Evolutionary conservation across 2,329 filamentous ascomycete genomes (phyloP).

Genomic region (Aspergillus niger): DNA sequence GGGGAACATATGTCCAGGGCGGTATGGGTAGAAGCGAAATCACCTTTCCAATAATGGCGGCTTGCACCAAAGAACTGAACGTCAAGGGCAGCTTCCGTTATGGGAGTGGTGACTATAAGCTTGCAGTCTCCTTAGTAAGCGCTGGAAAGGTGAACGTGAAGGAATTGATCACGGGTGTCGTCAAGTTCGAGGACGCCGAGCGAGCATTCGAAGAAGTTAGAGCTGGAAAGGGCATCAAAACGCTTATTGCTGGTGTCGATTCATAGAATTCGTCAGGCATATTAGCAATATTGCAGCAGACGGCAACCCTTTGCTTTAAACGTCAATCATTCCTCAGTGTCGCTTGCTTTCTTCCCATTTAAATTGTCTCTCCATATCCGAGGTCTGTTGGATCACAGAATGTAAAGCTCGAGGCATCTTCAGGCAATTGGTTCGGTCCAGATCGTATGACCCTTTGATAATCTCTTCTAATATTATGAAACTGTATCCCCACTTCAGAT

Average conservation of each 20-base stretch:
- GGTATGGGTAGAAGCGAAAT: conserved; percentile 91
- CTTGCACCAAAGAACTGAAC: conserved; percentile 87
- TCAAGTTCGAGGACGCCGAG: conserved; percentile 80
- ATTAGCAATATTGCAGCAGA: not conserved
- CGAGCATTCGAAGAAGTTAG: conserved; percentile 85
- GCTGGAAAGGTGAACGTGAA: conserved; percentile 72
- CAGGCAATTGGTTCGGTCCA: not conserved
- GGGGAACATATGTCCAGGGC: conserved; percentile 79
- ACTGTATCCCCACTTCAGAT: too few species aligned
- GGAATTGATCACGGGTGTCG: conserved; percentile 74
- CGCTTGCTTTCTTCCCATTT: not conserved
- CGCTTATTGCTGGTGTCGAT: conserved; percentile 46
- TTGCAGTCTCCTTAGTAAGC: conserved; percentile 75
- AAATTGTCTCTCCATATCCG: too few species aligned
- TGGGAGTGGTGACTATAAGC: conserved; percentile 80
- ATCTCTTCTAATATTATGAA: too few species aligned
- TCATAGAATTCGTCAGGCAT: conserved; percentile 12
- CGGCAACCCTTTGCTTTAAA: not conserved
- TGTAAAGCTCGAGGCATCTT: not conserved
- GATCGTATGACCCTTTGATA: too few species aligned
- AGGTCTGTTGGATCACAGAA: too few species aligned
- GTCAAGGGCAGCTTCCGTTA: conserved; percentile 89
- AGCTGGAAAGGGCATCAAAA: conserved; percentile 66
- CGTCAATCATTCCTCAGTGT: not conserved
- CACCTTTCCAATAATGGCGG: conserved; percentile 85